Percentiles rank a stretch among this genome's conserved stretches.
Conservation (phyloP, 2,329 filamentous ascomycete genomes). For the Hypoxylon sp. region DNA sequence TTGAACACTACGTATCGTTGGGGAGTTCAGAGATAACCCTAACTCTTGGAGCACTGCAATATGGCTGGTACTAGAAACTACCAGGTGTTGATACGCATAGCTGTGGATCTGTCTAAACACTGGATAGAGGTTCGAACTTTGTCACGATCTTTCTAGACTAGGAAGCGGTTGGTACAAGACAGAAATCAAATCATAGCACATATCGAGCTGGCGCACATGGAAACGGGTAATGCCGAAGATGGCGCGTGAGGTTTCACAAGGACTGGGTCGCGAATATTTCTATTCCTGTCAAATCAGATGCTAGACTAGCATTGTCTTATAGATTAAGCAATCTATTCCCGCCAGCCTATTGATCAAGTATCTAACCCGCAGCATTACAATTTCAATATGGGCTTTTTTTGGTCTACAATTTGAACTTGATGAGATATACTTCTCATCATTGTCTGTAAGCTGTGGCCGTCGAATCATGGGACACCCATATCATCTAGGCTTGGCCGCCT, state of each 20-base stretch:
- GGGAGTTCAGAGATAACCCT: background rate
- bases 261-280: background rate
- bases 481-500: conserved; percentile 50
- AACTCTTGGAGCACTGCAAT: background rate
- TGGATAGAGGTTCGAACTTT: background rate
- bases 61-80: background rate
- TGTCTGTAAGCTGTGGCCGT: background rate
- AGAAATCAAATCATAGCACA: background rate
- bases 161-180: background rate
- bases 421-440: background rate
- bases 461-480: conserved; percentile 26
- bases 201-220: background rate
- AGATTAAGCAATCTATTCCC: background rate
- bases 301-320: background rate
- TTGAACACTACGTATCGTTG: background rate
- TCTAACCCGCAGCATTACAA: background rate
- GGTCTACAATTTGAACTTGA: background rate
- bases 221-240: background rate
- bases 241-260: background rate
- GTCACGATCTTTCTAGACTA: background rate
- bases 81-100: background rate
- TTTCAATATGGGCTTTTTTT: background rate
- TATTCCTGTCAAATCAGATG: background rate
- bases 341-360: background rate
- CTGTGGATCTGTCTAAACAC: background rate